Evolutionary conservation across 371 early-diverging fungal genomes (phyloP).

Genomic region (Synchytrium microbalum): DNA sequence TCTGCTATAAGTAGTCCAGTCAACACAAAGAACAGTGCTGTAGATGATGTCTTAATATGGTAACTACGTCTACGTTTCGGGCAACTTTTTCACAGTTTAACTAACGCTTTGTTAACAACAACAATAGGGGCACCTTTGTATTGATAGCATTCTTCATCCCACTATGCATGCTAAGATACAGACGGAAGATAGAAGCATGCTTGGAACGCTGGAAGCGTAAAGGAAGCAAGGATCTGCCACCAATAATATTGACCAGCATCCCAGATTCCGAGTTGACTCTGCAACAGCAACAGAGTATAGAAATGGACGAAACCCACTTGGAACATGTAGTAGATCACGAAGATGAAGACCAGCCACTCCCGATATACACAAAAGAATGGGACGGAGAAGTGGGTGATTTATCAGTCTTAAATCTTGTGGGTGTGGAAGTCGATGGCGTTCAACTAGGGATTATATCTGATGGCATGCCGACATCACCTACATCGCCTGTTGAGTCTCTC

Average conservation of each 20-base stretch:
- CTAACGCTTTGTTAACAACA: too few relatives aligned
- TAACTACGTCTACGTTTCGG: too few relatives aligned
- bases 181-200: not conserved
- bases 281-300: too few relatives aligned
- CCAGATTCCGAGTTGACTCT: too few relatives aligned
- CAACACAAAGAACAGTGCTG: too few relatives aligned
- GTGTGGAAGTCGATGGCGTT: not conserved
- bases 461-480: not conserved
- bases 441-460: not conserved
- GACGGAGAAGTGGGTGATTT: not conserved
- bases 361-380: not conserved
- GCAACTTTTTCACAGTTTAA: too few relatives aligned
- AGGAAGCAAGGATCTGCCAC: too few relatives aligned
- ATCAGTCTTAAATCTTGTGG: not conserved
- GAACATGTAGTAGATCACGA: too few relatives aligned
- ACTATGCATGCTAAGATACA: not conserved
- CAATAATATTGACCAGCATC: too few relatives aligned
- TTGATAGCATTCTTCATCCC: not conserved
- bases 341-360: not conserved
- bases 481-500: not conserved
- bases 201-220: not conserved
- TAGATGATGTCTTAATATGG: too few relatives aligned
- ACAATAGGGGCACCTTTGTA: not conserved
- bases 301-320: too few relatives aligned
- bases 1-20: too few relatives aligned